Evolutionary conservation across 1,284 basidiomycete species (phyloP), one percentile per base, ranked within the genome.

Genomic region (Cryptococcus sp.): DNA sequence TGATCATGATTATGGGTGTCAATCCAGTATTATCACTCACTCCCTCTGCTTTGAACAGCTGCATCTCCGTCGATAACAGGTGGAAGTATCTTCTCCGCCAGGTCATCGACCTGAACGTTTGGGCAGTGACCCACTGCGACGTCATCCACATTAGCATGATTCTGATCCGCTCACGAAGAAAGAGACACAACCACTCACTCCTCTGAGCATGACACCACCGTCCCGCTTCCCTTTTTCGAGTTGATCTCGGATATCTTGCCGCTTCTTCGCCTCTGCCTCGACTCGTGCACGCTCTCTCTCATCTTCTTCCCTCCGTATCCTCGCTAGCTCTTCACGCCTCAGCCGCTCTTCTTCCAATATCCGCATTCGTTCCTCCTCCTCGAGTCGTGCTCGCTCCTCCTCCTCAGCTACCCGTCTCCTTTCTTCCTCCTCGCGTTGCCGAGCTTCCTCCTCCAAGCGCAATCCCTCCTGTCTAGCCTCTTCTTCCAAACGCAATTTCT

Each of bases 61-160:
- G 53, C 64, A 76, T 59, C 55, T 72, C 71, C 16, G 42, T 47
- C 3, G 60, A 48, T 4, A 66, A 54, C 3, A 78, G 66, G 48
- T 70, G 62, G 62, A 78, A 78, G 53, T 67, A 71, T 23, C 76
- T 63, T 50, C 76, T 60, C 15, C 76, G 65, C 76, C 76, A 78
- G 5, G 67, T 72, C 40, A 67, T 63, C 19, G 64, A 70, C 35
- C 61, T 59, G 45, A 57, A 66, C 1, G 71, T 73, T 51, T 78
- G 76, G 7, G 73, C 74, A 13, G 74, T 78, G 40, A 74, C 66
- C 67, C 69, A 73, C 75, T 77, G 59, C 4, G 1, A 19, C 31
- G 3, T 0, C 38, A 20, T 3, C 16, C 16, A 27, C 53, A 52
- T 51, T 53, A 54, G 31, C 42, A 15, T 47, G 23, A 25, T 10